Evolutionary conservation across 225 moss, liverwort and hornwort genomes (phyloP).

Genomic region (Pleurozium schreberi): DNA sequence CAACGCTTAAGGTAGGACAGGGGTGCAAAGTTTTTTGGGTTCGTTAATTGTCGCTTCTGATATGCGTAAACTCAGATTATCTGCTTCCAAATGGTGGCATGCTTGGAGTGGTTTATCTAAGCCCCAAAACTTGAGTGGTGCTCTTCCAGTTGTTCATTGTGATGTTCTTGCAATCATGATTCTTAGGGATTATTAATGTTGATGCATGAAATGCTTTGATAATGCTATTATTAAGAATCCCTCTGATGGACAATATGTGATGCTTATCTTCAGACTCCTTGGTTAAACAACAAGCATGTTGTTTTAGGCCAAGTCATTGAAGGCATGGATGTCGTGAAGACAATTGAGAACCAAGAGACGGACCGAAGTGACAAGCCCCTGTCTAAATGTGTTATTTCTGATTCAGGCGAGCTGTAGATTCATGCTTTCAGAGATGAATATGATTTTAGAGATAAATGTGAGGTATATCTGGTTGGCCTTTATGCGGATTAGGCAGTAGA

Average conservation of each 20-base stretch:
- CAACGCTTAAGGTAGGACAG: background rate
- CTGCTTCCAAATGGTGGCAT: background rate
- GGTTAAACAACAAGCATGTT: slow-evolving; percentile 77
- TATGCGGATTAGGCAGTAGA: background rate
- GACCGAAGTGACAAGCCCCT: slow-evolving; percentile 56
- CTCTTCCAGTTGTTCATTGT: background rate
- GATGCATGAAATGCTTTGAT: background rate
- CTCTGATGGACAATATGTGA: background rate
- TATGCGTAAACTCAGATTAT: background rate
- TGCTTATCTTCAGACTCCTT: slow-evolving; percentile 51
- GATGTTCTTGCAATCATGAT: background rate
- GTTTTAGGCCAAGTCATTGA: slow-evolving; percentile 91
- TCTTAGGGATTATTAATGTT: background rate
- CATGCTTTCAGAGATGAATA: background rate
- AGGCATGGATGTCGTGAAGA: slow-evolving; percentile 61
- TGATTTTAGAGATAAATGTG: background rate
- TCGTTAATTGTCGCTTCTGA: background rate
- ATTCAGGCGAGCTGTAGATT: slow-evolving; percentile 57
- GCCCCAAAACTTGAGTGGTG: background rate
- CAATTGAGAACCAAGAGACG: slow-evolving; percentile 56
- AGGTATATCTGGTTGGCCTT: background rate
- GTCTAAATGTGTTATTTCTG: slow-evolving; percentile 38
- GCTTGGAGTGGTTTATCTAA: background rate
- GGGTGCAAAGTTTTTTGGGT: background rate
- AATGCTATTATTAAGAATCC: background rate